Conservation (phyloP, 768 basidiomycete species). For the Phlebiopsis flavidoalba region DNA sequence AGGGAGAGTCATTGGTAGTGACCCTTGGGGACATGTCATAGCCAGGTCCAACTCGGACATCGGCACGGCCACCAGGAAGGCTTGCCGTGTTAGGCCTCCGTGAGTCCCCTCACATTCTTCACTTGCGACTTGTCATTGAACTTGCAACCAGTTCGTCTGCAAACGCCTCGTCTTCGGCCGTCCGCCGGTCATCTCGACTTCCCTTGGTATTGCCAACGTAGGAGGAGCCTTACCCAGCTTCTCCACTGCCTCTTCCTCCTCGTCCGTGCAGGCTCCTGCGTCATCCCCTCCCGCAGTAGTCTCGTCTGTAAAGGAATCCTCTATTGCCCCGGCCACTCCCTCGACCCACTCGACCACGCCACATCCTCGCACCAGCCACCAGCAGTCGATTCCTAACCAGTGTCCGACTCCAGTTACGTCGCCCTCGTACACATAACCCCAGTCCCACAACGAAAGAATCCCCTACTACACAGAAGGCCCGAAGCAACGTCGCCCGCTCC, state of each 20-base stretch:
- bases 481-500: constrained; percentile 11
- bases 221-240: background rate
- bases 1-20: constrained; percentile 44
- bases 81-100: constrained; percentile 29
- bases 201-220: background rate
- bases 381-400: constrained; percentile 2
- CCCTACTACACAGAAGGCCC: background rate
- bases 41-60: constrained; percentile 38
- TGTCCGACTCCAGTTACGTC: constrained; percentile 7
- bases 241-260: constrained; percentile 10
- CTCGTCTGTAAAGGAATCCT: constrained; percentile 11
- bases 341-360: background rate
- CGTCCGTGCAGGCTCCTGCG: constrained; percentile 8
- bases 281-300: constrained; percentile 4
- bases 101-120: background rate
- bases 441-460: constrained; percentile 5
- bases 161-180: background rate
- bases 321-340: background rate
- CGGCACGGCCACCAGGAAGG: constrained; percentile 33
- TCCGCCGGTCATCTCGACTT: background rate
- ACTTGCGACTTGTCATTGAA: background rate
- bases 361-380: background rate
- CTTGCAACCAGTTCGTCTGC: background rate
- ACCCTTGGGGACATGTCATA: constrained; percentile 44
- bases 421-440: constrained; percentile 8